A percentile compares a stretch with the other conserved stretches of the same genome.
Evolutionary conservation across 2,329 filamentous ascomycete genomes (phyloP).

Genomic region (Colletotrichum sp.): DNA sequence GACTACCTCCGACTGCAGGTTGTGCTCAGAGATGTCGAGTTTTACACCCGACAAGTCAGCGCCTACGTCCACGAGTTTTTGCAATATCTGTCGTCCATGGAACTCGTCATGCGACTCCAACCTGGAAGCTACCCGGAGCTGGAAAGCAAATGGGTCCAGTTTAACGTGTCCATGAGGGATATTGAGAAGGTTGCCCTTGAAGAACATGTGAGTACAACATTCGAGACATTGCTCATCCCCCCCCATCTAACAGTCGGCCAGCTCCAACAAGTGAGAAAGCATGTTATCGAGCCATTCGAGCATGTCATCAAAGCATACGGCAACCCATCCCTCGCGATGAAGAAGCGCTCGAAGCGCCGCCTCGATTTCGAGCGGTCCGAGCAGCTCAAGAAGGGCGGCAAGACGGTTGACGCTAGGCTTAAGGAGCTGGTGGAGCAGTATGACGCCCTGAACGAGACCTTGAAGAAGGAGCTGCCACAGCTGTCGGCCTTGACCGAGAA

Average conservation of each 20-base stretch:
- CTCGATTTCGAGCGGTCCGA: constrained; percentile 86
- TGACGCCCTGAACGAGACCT: constrained; percentile 85
- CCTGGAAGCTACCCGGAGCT: constrained; percentile 80
- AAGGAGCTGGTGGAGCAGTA: constrained; percentile 87
- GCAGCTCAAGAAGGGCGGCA: constrained; percentile 77
- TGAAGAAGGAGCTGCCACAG: constrained; percentile 90
- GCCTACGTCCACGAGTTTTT: constrained; percentile 83
- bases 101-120: constrained; percentile 76
- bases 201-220: constrained; percentile 72
- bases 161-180: constrained; percentile 86
- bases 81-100: constrained; percentile 80
- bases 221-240: background rate
- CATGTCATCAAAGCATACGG: constrained; percentile 80
- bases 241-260: constrained; percentile 26
- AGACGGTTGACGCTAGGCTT: constrained; percentile 87
- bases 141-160: constrained; percentile 93
- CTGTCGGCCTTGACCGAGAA: constrained; percentile 82
- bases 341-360: constrained; percentile 92
- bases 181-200: constrained; percentile 83
- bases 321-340: constrained; percentile 86
- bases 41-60: constrained; percentile 82
- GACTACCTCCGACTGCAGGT: constrained; percentile 93
- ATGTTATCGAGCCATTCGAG: constrained; percentile 85
- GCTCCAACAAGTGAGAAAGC: constrained; percentile 73
- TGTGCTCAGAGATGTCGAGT: constrained; percentile 91